Percentiles rank a stretch among this genome's conserved stretches.
Conservation (phyloP, 2,329 filamentous ascomycete species). For the Fusarium floridanum region DNA sequence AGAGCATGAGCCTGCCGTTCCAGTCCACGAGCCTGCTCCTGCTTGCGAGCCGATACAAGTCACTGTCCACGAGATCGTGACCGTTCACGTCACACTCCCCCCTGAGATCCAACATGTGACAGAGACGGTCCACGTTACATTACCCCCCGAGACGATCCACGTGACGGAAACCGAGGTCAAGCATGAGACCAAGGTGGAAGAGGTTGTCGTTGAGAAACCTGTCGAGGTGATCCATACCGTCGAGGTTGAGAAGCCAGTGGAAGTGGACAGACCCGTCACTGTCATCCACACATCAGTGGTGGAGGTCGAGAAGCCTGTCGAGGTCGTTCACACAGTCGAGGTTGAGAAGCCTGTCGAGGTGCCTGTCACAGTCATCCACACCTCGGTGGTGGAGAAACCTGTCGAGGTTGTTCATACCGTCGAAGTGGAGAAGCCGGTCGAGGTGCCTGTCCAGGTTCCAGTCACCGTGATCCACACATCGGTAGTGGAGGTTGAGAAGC, state of each 20-base stretch:
- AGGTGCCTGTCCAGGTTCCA: background rate
- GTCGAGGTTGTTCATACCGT: background rate
- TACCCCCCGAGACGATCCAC: conserved; percentile 18
- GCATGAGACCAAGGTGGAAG: conserved; percentile 15
- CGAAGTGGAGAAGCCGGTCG: background rate
- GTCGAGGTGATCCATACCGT: background rate
- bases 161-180: conserved; percentile 16
- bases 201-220: conserved; percentile 7
- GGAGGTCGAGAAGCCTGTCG: conserved; percentile 24
- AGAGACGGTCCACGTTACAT: conserved; percentile 14
- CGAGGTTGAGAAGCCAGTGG: too few species aligned
- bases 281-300: conserved; percentile 7
- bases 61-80: conserved; percentile 4
- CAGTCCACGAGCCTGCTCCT: background rate
- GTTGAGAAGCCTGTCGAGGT: background rate
- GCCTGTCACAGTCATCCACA: background rate
- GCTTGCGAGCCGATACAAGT: background rate
- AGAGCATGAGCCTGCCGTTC: background rate
- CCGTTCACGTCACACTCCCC: conserved; percentile 14
- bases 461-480: background rate
- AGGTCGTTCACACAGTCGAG: conserved; percentile 16
- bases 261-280: background rate
- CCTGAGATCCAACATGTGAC: conserved; percentile 12
- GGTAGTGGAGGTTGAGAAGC: conserved; percentile 1
- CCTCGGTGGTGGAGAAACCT: background rate